A percentile compares a stretch with the other conserved stretches of the same genome.
phyloP scores from a whole-genome alignment of 2,329 filamentous ascomycete species.

The Coniochaeta pulveracea region DNA sequence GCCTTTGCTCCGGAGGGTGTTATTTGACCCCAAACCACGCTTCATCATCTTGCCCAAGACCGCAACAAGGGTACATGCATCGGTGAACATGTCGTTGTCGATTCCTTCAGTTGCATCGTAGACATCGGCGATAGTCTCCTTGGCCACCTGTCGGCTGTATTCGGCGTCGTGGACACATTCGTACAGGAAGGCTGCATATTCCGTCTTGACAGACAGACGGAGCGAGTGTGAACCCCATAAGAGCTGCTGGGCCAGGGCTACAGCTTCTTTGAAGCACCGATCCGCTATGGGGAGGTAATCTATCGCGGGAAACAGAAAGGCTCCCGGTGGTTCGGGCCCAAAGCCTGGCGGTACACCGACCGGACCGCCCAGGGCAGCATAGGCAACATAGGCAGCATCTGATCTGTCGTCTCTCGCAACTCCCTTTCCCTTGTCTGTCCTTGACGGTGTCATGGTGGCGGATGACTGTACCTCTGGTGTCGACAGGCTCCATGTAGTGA shows the following conservation, averaged over 20 bases:
- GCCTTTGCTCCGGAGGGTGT: slow-evolving; percentile 21
- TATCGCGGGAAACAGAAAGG: slow-evolving; percentile 67
- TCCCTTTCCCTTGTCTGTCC: slow-evolving; percentile 36
- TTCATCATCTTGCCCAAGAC: slow-evolving; percentile 84
- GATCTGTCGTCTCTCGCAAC: slow-evolving; percentile 31
- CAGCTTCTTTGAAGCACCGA: slow-evolving; percentile 69
- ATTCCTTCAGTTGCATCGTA: slow-evolving; percentile 87
- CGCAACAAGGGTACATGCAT: slow-evolving; percentile 79
- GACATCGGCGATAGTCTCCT: slow-evolving; percentile 76
- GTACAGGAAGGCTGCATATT: slow-evolving; percentile 87
- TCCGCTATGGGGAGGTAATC: slow-evolving; percentile 79
- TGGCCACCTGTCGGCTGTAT: slow-evolving; percentile 64
- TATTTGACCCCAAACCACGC: slow-evolving; percentile 42
- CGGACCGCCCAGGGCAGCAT: slow-evolving; percentile 44
- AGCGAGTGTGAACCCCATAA: slow-evolving; percentile 85
- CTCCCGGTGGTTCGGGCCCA: slow-evolving; percentile 38
- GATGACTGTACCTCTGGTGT: slow-evolving; percentile 31
- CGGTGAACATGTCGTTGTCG: slow-evolving; percentile 90
- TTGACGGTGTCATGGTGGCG: slow-evolving; percentile 20
- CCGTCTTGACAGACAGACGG: slow-evolving; percentile 78
- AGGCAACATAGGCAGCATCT: slow-evolving; percentile 28
- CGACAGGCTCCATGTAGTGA: slow-evolving; percentile 49
- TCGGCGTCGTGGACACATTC: slow-evolving; percentile 81
- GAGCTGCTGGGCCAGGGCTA: slow-evolving; percentile 59
- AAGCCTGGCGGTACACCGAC: slow-evolving; percentile 47